Evolutionary conservation across 2,329 filamentous ascomycete species (phyloP), one percentile per base, ranked within the genome.

Genomic region (Trichoderma sp.): DNA sequence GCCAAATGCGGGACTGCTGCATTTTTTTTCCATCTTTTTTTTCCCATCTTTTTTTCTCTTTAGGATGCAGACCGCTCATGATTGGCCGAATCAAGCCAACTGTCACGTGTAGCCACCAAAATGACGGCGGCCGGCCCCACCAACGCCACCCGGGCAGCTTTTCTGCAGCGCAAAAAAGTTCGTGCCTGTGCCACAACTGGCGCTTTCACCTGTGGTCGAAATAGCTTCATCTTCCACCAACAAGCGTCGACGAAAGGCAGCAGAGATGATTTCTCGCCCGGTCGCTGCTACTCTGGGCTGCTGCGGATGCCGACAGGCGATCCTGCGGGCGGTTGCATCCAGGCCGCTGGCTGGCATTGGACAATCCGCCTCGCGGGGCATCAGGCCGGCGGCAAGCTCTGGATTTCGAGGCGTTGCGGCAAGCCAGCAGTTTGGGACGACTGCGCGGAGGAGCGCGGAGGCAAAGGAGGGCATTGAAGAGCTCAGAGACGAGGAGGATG

Each of bases 201-300:
- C 57, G 57, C 51, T 58, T 58, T 51, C 52, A 44, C 44, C 19
- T 51, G 44, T 50, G 44, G 30, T 34, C 34, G 34, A 39, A 39
- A 39, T 45, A 64, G 17, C 54, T 47, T 64, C 34, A 39, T 59
- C n/a, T 12, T 63, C 61, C 17, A 17, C 44, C 12, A 43, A 28
- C 21, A 34, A 60, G 44, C 28, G 43, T 45, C 30, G 62, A 44
- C 14, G n/a, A 34, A 39, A 64, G 28, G 45, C 47, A 47, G 56
- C 54, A 61, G 67, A 21, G 3, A 78, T 76, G 74, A 70, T 77
- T 55, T 59, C 70, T 34, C 74, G 76, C 28, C 74, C 75, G 24
- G 68, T 69, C 7, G 61, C 72, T 51, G 68, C 73, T 43, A 69
- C 71, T 62, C 63, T 77, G 43, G 69, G 69, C 58, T 78, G 76